A percentile compares a stretch with the other conserved stretches of the same genome.
These are phyloP conservation scores for Geotrichum citri-aurantii DNA, from an alignment of 1,139 yeast genomes.

Conservation along the genomic window DNA sequence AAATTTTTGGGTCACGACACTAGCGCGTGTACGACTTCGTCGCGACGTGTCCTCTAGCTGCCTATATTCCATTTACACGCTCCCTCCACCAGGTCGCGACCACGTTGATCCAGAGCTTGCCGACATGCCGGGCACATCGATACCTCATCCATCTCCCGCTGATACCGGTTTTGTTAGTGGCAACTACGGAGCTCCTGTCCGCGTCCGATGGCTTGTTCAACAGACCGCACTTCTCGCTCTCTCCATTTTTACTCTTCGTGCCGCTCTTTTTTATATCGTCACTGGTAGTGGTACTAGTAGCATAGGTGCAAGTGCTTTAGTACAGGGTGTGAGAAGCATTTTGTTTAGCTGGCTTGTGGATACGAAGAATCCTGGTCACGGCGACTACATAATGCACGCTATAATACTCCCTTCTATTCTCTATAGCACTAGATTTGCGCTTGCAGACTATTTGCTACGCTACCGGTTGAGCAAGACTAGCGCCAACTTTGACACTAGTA, in stretches of 20 bases:
- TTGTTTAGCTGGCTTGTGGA: conserved; percentile 17
- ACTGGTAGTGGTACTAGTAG: not conserved
- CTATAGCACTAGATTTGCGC: conserved; percentile 10
- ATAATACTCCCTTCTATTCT: conserved; percentile 15
- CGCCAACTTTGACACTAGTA: not conserved
- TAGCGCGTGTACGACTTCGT: conserved; percentile 8
- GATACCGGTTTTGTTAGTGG: conserved; percentile 16
- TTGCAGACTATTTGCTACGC: conserved; percentile 15
- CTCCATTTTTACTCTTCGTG: conserved; percentile 11
- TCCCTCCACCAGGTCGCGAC: conserved; percentile 10
- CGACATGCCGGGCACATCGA: too few relatives aligned
- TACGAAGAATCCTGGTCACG: conserved; percentile 1
- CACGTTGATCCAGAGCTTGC: not conserved
- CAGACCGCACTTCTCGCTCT: conserved; percentile 15
- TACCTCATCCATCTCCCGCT: not conserved
- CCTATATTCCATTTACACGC: not conserved
- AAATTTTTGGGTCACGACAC: not conserved
- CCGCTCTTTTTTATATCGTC: conserved; percentile 3
- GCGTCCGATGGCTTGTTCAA: conserved; percentile 14
- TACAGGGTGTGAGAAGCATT: not conserved
- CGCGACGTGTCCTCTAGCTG: conserved; percentile 1
- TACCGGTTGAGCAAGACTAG: conserved; percentile 1
- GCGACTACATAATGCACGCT: conserved; percentile 5
- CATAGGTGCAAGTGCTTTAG: not conserved
- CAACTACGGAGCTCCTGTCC: conserved; percentile 18